Base-by-base conservation (phyloP, 192 early-diverging fungal species). In the Jimgerdemannia lactiflua region DNA sequence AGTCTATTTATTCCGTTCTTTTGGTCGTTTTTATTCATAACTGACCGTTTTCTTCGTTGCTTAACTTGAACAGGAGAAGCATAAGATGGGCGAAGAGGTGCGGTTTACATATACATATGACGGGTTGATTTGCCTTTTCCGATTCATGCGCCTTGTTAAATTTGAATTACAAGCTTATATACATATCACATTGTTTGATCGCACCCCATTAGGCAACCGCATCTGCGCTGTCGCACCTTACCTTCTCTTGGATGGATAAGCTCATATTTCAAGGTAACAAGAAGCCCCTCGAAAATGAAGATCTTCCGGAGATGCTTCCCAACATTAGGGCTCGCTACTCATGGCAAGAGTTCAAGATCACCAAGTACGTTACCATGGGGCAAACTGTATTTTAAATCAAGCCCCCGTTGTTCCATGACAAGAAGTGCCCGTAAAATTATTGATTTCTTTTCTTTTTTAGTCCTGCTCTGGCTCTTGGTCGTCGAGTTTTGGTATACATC, bases 211-310 rank as follows among this genome's bases (percentile, higher is more conserved):
- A 59, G 49, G 49, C 49, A 14, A 59, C 49, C 14, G 49, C 49
- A 59, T 59, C 49, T 59, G 49, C 49, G 14, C 49, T 59, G 49
- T 59, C 49, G 6, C 49, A 59, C 68, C 65, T 86, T 18, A 81
- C 73, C 70, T 88, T 82, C 49, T 42, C 70, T 0, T 88, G 83
- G 83, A 76, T 84, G 40, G 73, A 81, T 4, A 43, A 69, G 3
- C 18, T 86, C 4, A 77, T 88, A 70, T 44, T 75, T 39, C 39
- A 80, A 3, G 82, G 77, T 20, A 74, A 75, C 8, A 82, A 86
- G 66, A 81, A 82, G 9, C 65, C 41, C 2, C 65, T 88, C 19
- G 74, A 79, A n/a, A 63, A 69, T 19, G 64, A 76, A 0, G 86
- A 88, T 73, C 43, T 87, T 11, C 82, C 84, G 8, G 77, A 79